Percentiles rank a stretch among this genome's conserved stretches.
Evolutionary conservation across 176 grass and related monocot species (phyloP).

Genomic region (Hordeum marinum): DNA sequence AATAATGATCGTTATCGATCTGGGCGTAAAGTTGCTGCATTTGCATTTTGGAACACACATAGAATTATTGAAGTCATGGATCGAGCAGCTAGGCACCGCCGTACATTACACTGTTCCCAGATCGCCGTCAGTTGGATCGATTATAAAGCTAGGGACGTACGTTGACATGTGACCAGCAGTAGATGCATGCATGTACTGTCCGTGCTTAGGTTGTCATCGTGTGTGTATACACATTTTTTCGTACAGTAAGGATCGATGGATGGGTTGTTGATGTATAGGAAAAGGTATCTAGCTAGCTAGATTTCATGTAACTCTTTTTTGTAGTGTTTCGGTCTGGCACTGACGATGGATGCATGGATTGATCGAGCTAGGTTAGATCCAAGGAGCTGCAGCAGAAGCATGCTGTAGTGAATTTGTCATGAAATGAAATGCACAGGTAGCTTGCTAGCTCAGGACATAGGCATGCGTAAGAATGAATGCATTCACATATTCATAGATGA

Average conservation of each 20-base stretch:
- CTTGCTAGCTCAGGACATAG: slow-evolving; percentile 22
- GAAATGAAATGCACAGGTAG: slow-evolving; percentile 7
- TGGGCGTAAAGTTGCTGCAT: background rate
- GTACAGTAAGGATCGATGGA: background rate
- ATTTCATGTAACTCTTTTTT: background rate
- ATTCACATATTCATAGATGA: background rate
- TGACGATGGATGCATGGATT: background rate
- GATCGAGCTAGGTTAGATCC: slow-evolving; percentile 1
- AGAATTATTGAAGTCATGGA: background rate
- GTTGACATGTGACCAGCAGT: slow-evolving; percentile 9
- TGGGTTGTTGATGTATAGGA: background rate
- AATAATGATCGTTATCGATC: slow-evolving; percentile 17
- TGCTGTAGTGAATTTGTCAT: slow-evolving; percentile 16
- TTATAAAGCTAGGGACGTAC: slow-evolving; percentile 7
- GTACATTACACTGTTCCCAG: slow-evolving; percentile 32
- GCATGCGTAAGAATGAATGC: background rate
- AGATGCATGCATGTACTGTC: background rate
- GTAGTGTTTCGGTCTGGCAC: background rate
- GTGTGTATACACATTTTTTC: background rate
- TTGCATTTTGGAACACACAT: background rate
- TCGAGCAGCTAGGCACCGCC: background rate
- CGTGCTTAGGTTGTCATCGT: background rate
- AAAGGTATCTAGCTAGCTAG: background rate
- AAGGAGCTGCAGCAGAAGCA: slow-evolving; percentile 10
- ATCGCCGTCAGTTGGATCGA: slow-evolving; percentile 9